Base-by-base conservation (phyloP, 371 early-diverging fungal species). In the Rhizomucor miehei region DNA sequence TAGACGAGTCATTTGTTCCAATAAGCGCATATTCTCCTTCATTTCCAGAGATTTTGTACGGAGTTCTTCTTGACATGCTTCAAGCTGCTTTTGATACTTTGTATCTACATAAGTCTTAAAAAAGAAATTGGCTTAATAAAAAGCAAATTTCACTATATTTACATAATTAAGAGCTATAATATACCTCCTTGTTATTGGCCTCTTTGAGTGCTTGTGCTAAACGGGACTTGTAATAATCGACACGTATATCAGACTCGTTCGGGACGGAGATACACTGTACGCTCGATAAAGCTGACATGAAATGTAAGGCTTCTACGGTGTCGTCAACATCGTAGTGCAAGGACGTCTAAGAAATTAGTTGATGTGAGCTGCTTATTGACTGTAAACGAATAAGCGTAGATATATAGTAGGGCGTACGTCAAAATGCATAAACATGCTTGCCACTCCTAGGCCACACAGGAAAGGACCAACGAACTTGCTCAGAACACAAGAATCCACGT, bases 161-260 rank as follows among this genome's bases (percentile, higher is more conserved):
- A 29, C 29, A 8, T 29, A n/a, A n/a, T 29, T 29, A 5, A 29
- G 29, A 8, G 8, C 3, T 5, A 8, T 8, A 29, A 29, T 8
- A 29, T 29, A 34, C 38, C 24, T 34, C 29, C 45, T 54, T 17
- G 8, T 35, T 25, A 35, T 21, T 12, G 11, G 48, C 43, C 6
- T 41, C 41, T 41, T 41, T 14, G 6, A 6, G 14, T 19, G 41
- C 41, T 4, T 41, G 3, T 41, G 16, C 41, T 4, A 41, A 11
- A 3, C 41, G 41, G 6, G 6, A 14, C 19, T 19, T 14, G 36
- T 52, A 59, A 16, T 43, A 52, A 11, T 52, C 38, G 16, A 49
- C 49, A 10, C 59, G 52, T 6, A 59, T 34, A 41, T 59, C 59
- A 1, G 49, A 35, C 17, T 59, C 52, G 43, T 59, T 59, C 3